Base-by-base conservation (phyloP, 1,139 yeast species). In the Candida tunisiensis region DNA sequence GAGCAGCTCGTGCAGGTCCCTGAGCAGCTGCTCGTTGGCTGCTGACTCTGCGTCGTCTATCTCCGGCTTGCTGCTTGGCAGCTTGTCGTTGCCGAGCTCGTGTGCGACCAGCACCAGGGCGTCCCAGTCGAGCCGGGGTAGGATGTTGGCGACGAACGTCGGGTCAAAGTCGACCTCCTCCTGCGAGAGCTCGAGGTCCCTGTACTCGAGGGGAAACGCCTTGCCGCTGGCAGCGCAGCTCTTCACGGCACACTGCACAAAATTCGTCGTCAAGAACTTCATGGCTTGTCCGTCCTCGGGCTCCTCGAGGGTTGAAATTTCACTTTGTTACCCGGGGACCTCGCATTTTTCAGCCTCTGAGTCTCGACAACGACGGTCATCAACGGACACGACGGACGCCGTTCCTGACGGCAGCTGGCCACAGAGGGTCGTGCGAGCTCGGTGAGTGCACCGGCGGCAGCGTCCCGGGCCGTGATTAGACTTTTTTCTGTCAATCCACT, bases 191-290 rank as follows among this genome's bases (percentile, higher is more conserved):
- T 75, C 68, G 43, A 88, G 74, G 31, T 77, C 82, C 31, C 66
- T 55, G 49, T 65, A 85, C 36, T 62, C 60, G 32, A 88, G 62
- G 2, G 99, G 99, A 48, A 83, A 88, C 12, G 92, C 69, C 5
- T 71, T 69, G 17, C 69, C 65, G 7, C 88, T 66, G 16, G 71
- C 57, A 32, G 75, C 80, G 47, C 99, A 88, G 5, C 70, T 47
- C 44, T 77, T 74, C 35, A 83, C 79, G 0, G 96, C 88, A 53
- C 99, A 88, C 50, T 78, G 83, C 35, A 88, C 92, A 51, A 88
- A 91, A 52, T 91, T 88, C 23, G 96, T 80, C 18, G 98, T 85
- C 24, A 88, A 60, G 44, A 88, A 74, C 58, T 88, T 88, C 98
- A 88, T 85, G 19, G 8, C 36, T n/a, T 6, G 23, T 25, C 23